phyloP scores from a whole-genome alignment of 225 moss, liverwort and hornwort species.

The Antitrichia curtipendula region DNA sequence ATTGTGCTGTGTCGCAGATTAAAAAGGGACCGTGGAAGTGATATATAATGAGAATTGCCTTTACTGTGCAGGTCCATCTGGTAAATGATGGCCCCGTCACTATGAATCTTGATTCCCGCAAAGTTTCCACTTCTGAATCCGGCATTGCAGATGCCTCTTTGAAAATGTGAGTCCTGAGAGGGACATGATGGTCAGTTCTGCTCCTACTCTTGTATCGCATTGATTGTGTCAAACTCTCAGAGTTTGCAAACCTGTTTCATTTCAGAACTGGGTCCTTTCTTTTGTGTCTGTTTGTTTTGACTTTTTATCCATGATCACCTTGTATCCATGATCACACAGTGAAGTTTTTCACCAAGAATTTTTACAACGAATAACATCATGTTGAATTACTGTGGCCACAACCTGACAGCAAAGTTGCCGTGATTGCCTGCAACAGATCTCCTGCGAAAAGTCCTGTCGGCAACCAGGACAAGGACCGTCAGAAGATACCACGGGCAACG shows the following conservation, averaged over 20 bases:
- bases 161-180: conserved; percentile 27
- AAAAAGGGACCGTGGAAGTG: background rate
- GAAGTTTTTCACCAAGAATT: background rate
- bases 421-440: conserved; percentile 1
- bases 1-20: background rate
- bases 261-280: background rate
- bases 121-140: conserved; percentile 9
- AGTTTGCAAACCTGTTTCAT: background rate
- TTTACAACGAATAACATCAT: background rate
- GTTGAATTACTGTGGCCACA: background rate
- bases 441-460: background rate
- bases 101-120: conserved; percentile 65
- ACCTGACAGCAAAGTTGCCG: background rate
- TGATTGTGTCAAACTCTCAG: background rate
- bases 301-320: background rate
- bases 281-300: background rate
- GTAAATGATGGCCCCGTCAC: conserved; percentile 84
- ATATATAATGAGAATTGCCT: background rate
- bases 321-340: background rate
- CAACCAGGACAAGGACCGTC: background rate
- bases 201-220: background rate
- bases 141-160: conserved; percentile 4
- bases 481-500: background rate
- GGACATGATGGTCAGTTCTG: conserved; percentile 5
- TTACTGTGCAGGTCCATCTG: conserved; percentile 51